Conservation (phyloP, 805 yeast genomes). For the Candida sithepensis region DNA sequence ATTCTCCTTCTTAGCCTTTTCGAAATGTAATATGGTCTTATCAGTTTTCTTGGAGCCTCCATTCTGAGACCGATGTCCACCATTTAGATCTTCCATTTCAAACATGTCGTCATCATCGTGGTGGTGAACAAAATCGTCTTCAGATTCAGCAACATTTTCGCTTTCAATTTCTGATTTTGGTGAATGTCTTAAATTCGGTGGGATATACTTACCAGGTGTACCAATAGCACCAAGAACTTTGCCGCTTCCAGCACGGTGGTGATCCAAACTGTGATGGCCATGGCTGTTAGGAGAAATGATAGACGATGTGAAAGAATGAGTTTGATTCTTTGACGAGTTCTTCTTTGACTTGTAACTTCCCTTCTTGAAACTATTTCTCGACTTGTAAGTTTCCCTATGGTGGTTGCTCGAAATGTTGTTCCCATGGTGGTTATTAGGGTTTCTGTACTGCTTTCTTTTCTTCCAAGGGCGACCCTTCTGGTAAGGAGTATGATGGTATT, state of each 20-base stretch:
- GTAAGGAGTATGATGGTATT: slow-evolving; percentile 21
- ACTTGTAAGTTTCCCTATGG: slow-evolving; percentile 23
- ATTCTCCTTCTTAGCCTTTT: slow-evolving; percentile 13
- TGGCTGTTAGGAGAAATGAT: not conserved
- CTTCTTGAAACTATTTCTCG: slow-evolving; percentile 10
- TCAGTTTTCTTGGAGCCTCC: slow-evolving; percentile 1
- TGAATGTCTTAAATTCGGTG: slow-evolving; percentile 61
- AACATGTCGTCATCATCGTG: slow-evolving; percentile 36
- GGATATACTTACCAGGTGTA: slow-evolving; percentile 59
- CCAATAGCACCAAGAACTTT: slow-evolving; percentile 22
- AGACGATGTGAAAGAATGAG: not conserved
- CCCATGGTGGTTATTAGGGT: slow-evolving; percentile 10
- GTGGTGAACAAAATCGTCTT: slow-evolving; percentile 29
- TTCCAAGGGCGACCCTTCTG: slow-evolving; percentile 27
- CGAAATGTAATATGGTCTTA: slow-evolving; percentile 1
- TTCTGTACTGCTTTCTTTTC: slow-evolving; percentile 26
- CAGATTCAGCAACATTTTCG: slow-evolving; percentile 22
- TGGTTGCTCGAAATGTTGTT: slow-evolving; percentile 10
- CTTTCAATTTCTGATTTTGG: slow-evolving; percentile 29
- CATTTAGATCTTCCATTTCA: slow-evolving; percentile 33
- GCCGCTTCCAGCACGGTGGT: slow-evolving; percentile 12
- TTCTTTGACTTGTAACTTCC: slow-evolving; percentile 3
- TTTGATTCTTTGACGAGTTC: slow-evolving; percentile 4
- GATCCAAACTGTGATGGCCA: slow-evolving; percentile 12
- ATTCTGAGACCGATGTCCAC: slow-evolving; percentile 13